Percentiles rank a stretch among this genome's conserved stretches.
Conservation (phyloP, 805 yeast species). For the Myxozyma melibiosi region DNA sequence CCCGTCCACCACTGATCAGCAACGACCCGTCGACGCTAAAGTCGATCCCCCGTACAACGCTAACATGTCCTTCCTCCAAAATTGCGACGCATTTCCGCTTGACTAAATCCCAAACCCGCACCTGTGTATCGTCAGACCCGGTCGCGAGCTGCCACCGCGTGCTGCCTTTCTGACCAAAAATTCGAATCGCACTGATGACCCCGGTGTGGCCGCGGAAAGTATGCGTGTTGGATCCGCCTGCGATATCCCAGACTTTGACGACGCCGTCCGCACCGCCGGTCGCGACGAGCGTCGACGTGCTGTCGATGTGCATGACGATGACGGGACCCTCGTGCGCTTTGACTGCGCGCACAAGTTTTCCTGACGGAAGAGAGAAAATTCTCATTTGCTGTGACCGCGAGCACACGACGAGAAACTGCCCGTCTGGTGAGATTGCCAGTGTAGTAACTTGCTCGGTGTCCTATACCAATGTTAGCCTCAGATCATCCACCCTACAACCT, state of each 20-base stretch:
- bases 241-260: slow-evolving; percentile 88
- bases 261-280: slow-evolving; percentile 96
- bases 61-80: slow-evolving; percentile 63
- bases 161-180: slow-evolving; percentile 69
- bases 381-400: slow-evolving; percentile 84
- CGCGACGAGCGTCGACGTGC: slow-evolving; percentile 82
- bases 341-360: slow-evolving; percentile 37
- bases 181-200: slow-evolving; percentile 72
- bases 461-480: slow-evolving; percentile 27
- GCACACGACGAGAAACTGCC: slow-evolving; percentile 64
- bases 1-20: slow-evolving; percentile 86
- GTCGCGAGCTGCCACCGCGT: slow-evolving; percentile 75
- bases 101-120: slow-evolving; percentile 65
- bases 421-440: slow-evolving; percentile 76
- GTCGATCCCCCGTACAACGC: slow-evolving; percentile 84
- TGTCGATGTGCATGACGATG: slow-evolving; percentile 73
- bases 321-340: slow-evolving; percentile 69
- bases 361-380: slow-evolving; percentile 48
- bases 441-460: slow-evolving; percentile 80
- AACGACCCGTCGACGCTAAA: slow-evolving; percentile 56
- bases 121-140: slow-evolving; percentile 61
- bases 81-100: slow-evolving; percentile 67
- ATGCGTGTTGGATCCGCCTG: slow-evolving; percentile 85
- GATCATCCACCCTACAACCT: background rate
- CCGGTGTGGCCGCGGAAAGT: slow-evolving; percentile 92